phyloP scores from a whole-genome alignment of 2,329 filamentous ascomycete genomes.

The Epichloe aotearoae region DNA sequence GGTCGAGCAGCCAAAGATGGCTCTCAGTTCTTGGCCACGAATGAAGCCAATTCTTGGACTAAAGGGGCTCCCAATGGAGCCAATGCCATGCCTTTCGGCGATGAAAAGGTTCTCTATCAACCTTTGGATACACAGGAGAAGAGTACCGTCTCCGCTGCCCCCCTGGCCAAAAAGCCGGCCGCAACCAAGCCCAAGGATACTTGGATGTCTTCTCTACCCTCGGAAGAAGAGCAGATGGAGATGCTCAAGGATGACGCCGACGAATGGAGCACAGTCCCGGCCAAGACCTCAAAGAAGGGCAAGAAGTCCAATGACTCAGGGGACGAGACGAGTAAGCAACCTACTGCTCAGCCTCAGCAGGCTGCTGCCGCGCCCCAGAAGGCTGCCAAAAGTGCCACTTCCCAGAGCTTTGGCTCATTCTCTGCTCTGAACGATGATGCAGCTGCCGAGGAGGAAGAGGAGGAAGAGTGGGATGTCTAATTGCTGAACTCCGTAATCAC shows the following conservation, averaged over 20 bases:
- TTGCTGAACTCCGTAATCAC: not conserved
- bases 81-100: conserved; percentile 19
- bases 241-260: conserved; percentile 36
- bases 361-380: conserved; percentile 14
- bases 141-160: conserved; percentile 10
- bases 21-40: conserved; percentile 39
- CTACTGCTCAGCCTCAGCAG: conserved; percentile 20
- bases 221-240: conserved; percentile 50
- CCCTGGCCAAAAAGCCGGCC: conserved; percentile 20
- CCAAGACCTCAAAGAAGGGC: conserved; percentile 30
- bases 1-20: conserved; percentile 77
- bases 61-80: conserved; percentile 22
- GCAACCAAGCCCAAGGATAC: conserved; percentile 22
- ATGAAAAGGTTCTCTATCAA: conserved; percentile 23
- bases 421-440: conserved; percentile 32
- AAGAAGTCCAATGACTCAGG: conserved; percentile 26
- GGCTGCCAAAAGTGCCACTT: conserved; percentile 17
- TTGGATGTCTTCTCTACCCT: conserved; percentile 40
- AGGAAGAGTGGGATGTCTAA: conserved; percentile 42
- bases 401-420: conserved; percentile 32
- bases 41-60: conserved; percentile 30
- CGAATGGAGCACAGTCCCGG: conserved; percentile 48
- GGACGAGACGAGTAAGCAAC: conserved; percentile 19
- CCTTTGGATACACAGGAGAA: conserved; percentile 47
- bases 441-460: conserved; percentile 28